Evolutionary conservation across 305 asterid genomes (phyloP), one percentile per base, ranked within the genome.

Genomic region (Fraxinus sp.): DNA sequence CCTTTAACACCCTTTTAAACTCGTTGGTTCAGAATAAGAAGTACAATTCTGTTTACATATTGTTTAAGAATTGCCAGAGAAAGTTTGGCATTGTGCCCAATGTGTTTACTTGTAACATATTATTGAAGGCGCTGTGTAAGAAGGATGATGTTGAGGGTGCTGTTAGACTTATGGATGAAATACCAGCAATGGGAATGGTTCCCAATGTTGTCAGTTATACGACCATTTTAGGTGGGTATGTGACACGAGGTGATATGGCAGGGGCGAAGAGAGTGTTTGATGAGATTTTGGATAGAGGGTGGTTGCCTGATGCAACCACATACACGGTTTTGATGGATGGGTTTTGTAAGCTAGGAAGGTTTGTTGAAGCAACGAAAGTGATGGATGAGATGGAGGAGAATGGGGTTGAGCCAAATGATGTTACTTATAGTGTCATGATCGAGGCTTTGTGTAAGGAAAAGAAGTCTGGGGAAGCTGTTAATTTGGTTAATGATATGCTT

Each of bases 341-440:
- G 49, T 92, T 88, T 79, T 90, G 92, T 81, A 94, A 91, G 91
- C 85, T 79, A 62, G 96, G 98, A 20, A 75, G 28, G 33, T 88
- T 95, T 79, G 89, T 89, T 55, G 90, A 90, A 78, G 99, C 99
- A n/a, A 86, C 94, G 5, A 93, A 87, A 85, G 89, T 95, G 84
- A 94, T 94, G 99, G 99, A 95, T 86, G 98, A 91, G 86, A 95
- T 94, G 99, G 94, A 88, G 86, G 97, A 87, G 78, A 92, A 88
- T 76, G 92, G 95, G 74, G 93, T 95, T 52, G 87, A 88, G 83
- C 98, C 98, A 0, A 94, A 95, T 81, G 98, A 93, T 46, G 91
- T 94, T 64, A 95, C 99, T 4, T 95, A 92, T 78, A 82, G 89
- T 80, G 97, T 94, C 37, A 91, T 92, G 94, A 89, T 93, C 35